phyloP scores from a whole-genome alignment of 1,284 basidiomycete genomes.

The Vanrija humicola region DNA sequence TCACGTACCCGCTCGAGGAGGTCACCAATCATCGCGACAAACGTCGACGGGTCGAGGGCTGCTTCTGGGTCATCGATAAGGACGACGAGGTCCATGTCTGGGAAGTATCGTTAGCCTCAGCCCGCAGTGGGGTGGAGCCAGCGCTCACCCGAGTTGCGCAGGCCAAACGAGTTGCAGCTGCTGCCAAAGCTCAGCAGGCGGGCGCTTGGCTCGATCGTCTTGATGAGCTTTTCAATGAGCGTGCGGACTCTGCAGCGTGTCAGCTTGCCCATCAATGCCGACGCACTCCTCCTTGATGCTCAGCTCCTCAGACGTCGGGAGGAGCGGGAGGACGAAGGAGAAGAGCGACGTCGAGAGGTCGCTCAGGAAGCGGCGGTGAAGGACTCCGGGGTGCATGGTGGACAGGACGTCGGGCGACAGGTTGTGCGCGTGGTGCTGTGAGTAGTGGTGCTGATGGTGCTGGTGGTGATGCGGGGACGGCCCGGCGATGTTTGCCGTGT shows the following conservation, averaged over 20 bases:
- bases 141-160: slow-evolving; percentile 84
- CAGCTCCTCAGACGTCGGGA: slow-evolving; percentile 84
- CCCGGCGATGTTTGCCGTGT: not conserved
- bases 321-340: slow-evolving; percentile 73
- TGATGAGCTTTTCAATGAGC: slow-evolving; percentile 87
- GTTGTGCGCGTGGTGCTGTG: not conserved
- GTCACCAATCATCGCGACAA: slow-evolving; percentile 90
- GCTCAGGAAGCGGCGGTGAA: slow-evolving; percentile 47
- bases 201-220: slow-evolving; percentile 87
- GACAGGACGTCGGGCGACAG: slow-evolving; percentile 1
- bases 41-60: slow-evolving; percentile 70
- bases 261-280: not conserved
- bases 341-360: slow-evolving; percentile 50
- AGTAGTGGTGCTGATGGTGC: not conserved
- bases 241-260: slow-evolving; percentile 62
- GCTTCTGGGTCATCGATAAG: slow-evolving; percentile 74
- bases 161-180: slow-evolving; percentile 88
- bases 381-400: slow-evolving; percentile 44
- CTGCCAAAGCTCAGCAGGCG: slow-evolving; percentile 90
- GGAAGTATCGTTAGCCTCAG: not conserved
- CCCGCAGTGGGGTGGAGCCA: not conserved
- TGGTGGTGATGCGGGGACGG: not conserved
- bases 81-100: slow-evolving; percentile 98
- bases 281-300: slow-evolving; percentile 73
- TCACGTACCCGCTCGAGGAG: slow-evolving; percentile 77